Conservation (phyloP, 2,329 filamentous ascomycete genomes). For the Colletotrichum liriopes region DNA sequence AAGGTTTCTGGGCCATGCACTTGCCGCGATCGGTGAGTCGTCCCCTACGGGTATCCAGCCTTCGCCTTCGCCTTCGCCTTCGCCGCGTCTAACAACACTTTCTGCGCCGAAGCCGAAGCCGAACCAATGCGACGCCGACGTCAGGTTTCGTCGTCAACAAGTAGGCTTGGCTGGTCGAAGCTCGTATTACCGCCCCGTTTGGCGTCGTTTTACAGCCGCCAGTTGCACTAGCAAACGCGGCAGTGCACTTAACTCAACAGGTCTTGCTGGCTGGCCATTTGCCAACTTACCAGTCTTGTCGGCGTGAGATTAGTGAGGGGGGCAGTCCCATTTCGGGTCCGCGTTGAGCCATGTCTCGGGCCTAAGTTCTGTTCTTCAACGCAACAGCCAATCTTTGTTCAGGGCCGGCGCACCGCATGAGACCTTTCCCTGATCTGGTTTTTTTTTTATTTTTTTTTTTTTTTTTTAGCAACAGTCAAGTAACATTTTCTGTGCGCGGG, state of each 20-base stretch:
- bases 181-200: constrained; percentile 38
- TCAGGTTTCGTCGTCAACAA: constrained; percentile 30
- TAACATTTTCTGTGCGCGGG: constrained; percentile 3
- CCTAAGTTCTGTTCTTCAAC: constrained; percentile 36
- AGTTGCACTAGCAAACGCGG: constrained; percentile 38
- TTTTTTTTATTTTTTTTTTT: background rate
- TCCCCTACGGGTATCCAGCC: constrained; percentile 39
- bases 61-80: background rate
- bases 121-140: constrained; percentile 30
- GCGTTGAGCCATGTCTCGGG: constrained; percentile 36
- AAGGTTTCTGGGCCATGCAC: constrained; percentile 51
- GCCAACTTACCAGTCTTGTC: background rate
- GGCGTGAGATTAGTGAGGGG: constrained; percentile 34
- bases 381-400: constrained; percentile 18
- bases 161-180: constrained; percentile 25
- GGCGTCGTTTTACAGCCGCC: constrained; percentile 25
- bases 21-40: constrained; percentile 53
- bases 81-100: constrained; percentile 49
- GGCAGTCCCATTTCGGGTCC: constrained; percentile 18
- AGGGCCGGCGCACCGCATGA: constrained; percentile 11
- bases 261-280: constrained; percentile 2
- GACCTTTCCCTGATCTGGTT: background rate
- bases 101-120: constrained; percentile 43
- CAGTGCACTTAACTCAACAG: constrained; percentile 32
- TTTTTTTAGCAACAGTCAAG: background rate